These are phyloP conservation scores for Drechslerella coelobrocha DNA, from an alignment of 2,329 filamentous ascomycete genomes.

Conservation along the genomic window DNA sequence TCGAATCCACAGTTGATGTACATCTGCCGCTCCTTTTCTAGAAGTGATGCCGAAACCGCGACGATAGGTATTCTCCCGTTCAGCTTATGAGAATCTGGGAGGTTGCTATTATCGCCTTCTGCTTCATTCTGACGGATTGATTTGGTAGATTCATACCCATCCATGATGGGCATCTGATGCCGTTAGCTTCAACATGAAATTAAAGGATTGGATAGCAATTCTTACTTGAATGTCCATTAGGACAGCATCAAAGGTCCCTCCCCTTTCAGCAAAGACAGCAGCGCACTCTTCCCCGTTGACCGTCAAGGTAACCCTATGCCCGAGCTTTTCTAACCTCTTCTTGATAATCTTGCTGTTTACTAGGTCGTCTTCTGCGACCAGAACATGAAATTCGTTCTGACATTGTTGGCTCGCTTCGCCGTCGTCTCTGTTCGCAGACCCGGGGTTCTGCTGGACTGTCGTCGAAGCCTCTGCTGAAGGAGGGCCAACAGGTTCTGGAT, in stretches of 20 bases:
- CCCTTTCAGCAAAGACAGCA: constrained; percentile 69
- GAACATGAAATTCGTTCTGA: constrained; percentile 66
- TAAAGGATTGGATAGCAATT: constrained; percentile 41
- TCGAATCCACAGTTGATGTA: constrained; percentile 85
- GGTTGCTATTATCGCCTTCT: constrained; percentile 50
- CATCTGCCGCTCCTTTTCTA: constrained; percentile 71
- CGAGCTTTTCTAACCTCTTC: constrained; percentile 78
- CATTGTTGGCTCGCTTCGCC: constrained; percentile 1
- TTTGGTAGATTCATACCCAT: constrained; percentile 80
- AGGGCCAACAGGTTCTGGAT: not conserved
- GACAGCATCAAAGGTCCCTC: constrained; percentile 74
- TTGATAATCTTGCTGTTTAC: constrained; percentile 82
- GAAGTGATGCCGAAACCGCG: constrained; percentile 81
- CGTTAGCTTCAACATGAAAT: constrained; percentile 25
- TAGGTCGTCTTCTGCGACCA: constrained; percentile 87
- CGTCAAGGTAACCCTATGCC: constrained; percentile 74
- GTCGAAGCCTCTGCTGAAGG: constrained; percentile 1
- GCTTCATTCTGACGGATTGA: constrained; percentile 79
- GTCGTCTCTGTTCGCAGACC: not conserved
- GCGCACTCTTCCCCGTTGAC: constrained; percentile 87
- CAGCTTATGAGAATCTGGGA: constrained; percentile 65
- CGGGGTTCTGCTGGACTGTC: constrained; percentile 17
- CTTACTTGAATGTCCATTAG: constrained; percentile 92
- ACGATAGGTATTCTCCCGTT: constrained; percentile 80
- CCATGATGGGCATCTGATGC: constrained; percentile 87